Percentiles rank a stretch among this genome's conserved stretches.
Conservation (phyloP, 768 basidiomycete genomes). For the Kwoniella europaea region DNA sequence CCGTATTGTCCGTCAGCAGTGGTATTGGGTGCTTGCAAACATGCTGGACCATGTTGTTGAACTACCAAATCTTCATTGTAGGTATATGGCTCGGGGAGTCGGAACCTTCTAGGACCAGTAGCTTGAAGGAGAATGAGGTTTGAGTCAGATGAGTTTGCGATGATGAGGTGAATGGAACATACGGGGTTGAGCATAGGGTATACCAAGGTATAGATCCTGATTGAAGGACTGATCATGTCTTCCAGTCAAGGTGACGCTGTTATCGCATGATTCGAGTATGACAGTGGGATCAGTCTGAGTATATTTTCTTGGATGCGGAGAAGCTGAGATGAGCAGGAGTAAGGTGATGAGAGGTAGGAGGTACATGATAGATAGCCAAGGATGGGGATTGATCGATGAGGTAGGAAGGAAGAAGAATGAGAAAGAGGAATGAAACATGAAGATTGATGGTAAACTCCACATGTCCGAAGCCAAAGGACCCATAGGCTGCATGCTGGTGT, state of each 20-base stretch:
- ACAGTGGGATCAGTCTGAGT: background rate
- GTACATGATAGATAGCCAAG: background rate
- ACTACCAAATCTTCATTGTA: conserved; percentile 37
- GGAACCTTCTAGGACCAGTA: conserved; percentile 39
- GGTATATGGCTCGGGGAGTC: conserved; percentile 27
- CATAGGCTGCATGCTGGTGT: too few species aligned
- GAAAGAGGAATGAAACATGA: too few species aligned
- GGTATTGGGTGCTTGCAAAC: conserved; percentile 39
- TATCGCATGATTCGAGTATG: background rate
- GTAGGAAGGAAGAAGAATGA: too few species aligned
- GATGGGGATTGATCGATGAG: too few species aligned
- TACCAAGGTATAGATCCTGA: conserved; percentile 47
- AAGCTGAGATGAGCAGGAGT: background rate
- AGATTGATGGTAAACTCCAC: too few species aligned
- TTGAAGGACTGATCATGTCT: conserved; percentile 1
- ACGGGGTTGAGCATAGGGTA: conserved; percentile 54
- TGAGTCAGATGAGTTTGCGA: background rate
- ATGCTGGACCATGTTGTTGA: conserved; percentile 42
- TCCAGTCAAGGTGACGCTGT: background rate
- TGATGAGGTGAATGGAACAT: conserved; percentile 9
- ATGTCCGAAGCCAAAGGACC: too few species aligned
- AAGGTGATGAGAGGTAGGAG: background rate
- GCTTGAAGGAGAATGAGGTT: conserved; percentile 17
- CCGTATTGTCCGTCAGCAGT: background rate
- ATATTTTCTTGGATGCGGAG: background rate